Base-by-base conservation (phyloP, 1,284 basidiomycete genomes). In the Phylloboletellus chloephorus region DNA sequence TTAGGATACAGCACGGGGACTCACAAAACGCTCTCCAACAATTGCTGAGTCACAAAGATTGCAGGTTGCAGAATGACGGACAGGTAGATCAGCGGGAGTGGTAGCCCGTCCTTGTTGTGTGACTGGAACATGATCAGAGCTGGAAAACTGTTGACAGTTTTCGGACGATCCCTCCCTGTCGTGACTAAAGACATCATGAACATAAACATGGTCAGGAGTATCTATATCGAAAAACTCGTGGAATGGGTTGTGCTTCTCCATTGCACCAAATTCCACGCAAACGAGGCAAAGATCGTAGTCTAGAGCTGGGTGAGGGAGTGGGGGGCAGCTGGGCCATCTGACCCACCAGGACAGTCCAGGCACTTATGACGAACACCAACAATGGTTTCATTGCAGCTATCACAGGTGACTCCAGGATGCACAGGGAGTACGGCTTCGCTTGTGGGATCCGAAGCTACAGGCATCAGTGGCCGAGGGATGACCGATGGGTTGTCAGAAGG, bases 21-120 rank as follows among this genome's bases (percentile, higher is more conserved):
- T 60, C 56, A 87, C 82, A 63, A 75, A 85, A 36, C 87, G 79
- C 46, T 70, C 66, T 1, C 87, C 87, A 25, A 61, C 50, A 47
- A 90, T 87, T 5, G 66, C 60, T 2, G 81, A 83, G 47, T 84
- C 81, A 53, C 88, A 90, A 28, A 90, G 55, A 54, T 90, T 74
- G 63, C 87, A 90, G 8, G 60, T 72, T 2, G 86, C 85, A 41
- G 62, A 58, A 54, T 90, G 86, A 19, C 65, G 51, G 16, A 65
- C 64, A 26, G 58, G 60, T 26, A n/a, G 7, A 40, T 60, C 48
- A 7, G 20, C 24, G 9, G 24, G 25, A 11, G n/a, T 29, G 5
- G 5, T 6, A 36, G 9, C 17, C 22, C 33, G n/a, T n/a, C 22
- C 30, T 7, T 40, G 44, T 22, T 1, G 37, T 17, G 29, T 10